Conservation (phyloP, 805 yeast species). For the Jamesozyma jinghongensis region DNA sequence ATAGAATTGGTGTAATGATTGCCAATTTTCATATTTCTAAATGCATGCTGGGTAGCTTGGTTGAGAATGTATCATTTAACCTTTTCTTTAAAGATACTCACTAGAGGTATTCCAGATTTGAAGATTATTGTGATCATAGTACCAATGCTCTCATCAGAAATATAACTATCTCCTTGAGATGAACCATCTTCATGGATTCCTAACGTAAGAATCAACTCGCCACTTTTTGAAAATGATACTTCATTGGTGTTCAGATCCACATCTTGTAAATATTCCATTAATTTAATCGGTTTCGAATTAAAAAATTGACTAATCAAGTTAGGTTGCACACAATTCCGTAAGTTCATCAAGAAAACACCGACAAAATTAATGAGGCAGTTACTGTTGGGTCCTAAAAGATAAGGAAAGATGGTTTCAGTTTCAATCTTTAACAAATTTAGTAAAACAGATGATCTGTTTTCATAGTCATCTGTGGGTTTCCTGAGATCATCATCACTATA, state of each 20-base stretch:
- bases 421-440: neutral
- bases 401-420: neutral
- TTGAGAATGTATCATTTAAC: too few relatives aligned
- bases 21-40: too few relatives aligned
- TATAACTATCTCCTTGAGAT: neutral
- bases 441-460: too few relatives aligned
- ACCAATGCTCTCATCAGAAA: neutral
- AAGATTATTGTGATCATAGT: neutral
- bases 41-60: too few relatives aligned
- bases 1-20: too few relatives aligned
- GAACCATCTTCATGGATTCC: neutral
- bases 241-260: neutral
- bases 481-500: too few relatives aligned
- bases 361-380: neutral
- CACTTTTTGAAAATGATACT: neutral
- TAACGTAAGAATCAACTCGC: neutral
- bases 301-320: neutral
- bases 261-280: neutral
- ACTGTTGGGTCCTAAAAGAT: neutral
- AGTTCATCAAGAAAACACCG: neutral
- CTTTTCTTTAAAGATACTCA: neutral
- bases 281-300: neutral
- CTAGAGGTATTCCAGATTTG: neutral
- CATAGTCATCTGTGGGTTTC: too few relatives aligned
- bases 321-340: neutral